Base-by-base conservation (phyloP, 1,284 basidiomycete genomes). In the Apiotrichum siamense region DNA sequence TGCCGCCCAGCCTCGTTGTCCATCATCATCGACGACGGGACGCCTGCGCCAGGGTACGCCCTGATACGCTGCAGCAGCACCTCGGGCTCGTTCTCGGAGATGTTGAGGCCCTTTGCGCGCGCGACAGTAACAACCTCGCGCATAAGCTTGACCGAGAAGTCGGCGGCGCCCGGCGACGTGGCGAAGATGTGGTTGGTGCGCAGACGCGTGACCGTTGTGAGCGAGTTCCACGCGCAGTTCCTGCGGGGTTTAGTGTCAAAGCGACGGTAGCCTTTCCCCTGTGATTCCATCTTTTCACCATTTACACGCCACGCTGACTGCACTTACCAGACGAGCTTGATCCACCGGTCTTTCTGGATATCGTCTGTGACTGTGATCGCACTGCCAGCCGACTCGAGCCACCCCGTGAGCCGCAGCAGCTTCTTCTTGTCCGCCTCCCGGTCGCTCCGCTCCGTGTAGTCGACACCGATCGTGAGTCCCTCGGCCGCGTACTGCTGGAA, bases 261-360 rank as follows among this genome's bases (percentile, higher is more conserved):
- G 33, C 12, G 13, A 11, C 7, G 10, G 17, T 12, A 29, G 15
- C 29, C 20, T n/a, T n/a, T n/a, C n/a, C 23, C 21, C 12, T 7
- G n/a, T 36, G 13, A 15, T 17, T 9, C 32, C 7, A 11, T 17
- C 32, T 17, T 7, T 33, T 7, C 32, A 33, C 6, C 7, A 7
- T 15, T 7, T 17, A 17, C 11, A 4, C 36, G 9, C 9, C 24
- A 7, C 7, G 3, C 17, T n/a, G n/a, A n/a, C n/a, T n/a, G n/a
- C 5, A 55, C 64, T 55, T 38, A 68, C 72, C 70, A 76, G 52
- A 72, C 70, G 43, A 74, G 69, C 61, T 78, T 78, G 59, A 75
- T 67, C 78, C 78, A 79, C 47, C 77, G 65, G 50, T 75, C 73
- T 13, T 65, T 64, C 58, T 77, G 76, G 49, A 79, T 77, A 47